phyloP scores from a whole-genome alignment of 768 basidiomycete species.

The Tulasnella sp. region DNA sequence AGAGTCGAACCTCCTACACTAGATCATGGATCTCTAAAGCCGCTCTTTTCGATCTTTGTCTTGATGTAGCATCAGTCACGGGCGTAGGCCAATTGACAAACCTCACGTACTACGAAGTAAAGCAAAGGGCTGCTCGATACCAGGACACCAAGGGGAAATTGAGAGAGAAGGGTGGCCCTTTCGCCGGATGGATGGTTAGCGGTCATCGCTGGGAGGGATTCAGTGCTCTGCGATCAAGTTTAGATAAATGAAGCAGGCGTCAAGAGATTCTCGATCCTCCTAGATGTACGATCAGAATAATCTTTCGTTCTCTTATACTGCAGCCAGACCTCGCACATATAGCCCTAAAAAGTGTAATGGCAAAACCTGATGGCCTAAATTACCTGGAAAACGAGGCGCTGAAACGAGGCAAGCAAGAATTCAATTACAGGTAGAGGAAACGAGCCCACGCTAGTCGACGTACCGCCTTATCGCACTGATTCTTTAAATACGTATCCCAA shows the following conservation, averaged over 20 bases:
- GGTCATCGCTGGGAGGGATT: slow-evolving; percentile 24
- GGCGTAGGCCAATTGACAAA: background rate
- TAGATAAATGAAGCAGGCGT: background rate
- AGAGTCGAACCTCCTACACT: background rate
- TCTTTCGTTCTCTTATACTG: background rate
- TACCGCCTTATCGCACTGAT: too few species aligned
- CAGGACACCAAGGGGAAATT: slow-evolving; percentile 9
- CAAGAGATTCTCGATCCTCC: too few species aligned
- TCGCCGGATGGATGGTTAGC: slow-evolving; percentile 31
- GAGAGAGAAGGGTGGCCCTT: slow-evolving; percentile 3
- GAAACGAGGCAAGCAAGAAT: too few species aligned
- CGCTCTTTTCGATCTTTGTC: slow-evolving; percentile 20
- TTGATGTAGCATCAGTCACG: background rate
- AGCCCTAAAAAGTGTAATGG: too few species aligned
- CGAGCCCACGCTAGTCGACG: too few species aligned
- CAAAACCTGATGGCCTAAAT: too few species aligned
- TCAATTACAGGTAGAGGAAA: too few species aligned
- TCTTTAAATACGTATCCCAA: background rate
- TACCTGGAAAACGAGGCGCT: too few species aligned
- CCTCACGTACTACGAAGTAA: slow-evolving; percentile 11
- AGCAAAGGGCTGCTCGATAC: slow-evolving; percentile 3
- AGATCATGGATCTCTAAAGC: slow-evolving; percentile 29
- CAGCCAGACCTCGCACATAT: too few species aligned
- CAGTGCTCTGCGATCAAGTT: background rate
- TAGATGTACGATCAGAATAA: background rate